Evolutionary conservation across 352 stramenopile species (phyloP).

Genomic region (Elongisporangium senticosum): DNA sequence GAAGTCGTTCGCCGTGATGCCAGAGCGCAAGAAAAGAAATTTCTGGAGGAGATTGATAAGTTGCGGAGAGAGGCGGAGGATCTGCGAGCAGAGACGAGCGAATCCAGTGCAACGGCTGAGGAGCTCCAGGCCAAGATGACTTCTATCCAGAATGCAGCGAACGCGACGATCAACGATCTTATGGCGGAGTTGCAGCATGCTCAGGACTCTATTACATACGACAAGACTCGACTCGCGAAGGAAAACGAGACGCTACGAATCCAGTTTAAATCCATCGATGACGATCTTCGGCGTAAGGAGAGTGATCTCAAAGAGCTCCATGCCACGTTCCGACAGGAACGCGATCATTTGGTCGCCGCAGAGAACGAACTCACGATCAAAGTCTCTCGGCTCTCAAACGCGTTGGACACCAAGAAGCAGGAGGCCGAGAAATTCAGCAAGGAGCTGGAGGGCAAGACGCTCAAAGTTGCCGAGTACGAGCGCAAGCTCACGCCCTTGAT

Average conservation of each 20-base stretch:
- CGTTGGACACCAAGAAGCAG: constrained; percentile 54
- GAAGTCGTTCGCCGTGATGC: constrained; percentile 58
- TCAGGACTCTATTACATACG: constrained; percentile 47
- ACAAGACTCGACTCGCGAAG: constrained; percentile 46
- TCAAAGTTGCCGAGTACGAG: constrained; percentile 48
- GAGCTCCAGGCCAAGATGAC: constrained; percentile 64
- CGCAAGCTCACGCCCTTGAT: constrained; percentile 47
- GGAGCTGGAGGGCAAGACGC: constrained; percentile 39
- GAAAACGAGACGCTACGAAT: constrained; percentile 33
- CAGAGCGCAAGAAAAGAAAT: constrained; percentile 33
- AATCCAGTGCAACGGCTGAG: constrained; percentile 32
- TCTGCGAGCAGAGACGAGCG: constrained; percentile 26
- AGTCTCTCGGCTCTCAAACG: constrained; percentile 15
- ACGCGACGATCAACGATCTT: constrained; percentile 75
- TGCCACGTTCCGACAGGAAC: constrained; percentile 17
- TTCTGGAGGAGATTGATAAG: constrained; percentile 31
- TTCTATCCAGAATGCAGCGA: constrained; percentile 65
- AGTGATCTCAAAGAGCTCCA: constrained; percentile 31
- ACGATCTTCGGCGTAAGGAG: constrained; percentile 40
- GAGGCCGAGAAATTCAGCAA: constrained; percentile 50
- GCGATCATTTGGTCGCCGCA: constrained; percentile 18
- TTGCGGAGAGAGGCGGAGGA: constrained; percentile 48
- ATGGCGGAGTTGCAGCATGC: constrained; percentile 50
- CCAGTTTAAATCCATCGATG: constrained; percentile 35
- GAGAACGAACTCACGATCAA: constrained; percentile 29